A percentile compares a stretch with the other conserved stretches of the same genome.
These are phyloP conservation scores for Rhodotorula kratochvilovae DNA, from an alignment of 768 basidiomycete species.

Conservation along the genomic window DNA sequence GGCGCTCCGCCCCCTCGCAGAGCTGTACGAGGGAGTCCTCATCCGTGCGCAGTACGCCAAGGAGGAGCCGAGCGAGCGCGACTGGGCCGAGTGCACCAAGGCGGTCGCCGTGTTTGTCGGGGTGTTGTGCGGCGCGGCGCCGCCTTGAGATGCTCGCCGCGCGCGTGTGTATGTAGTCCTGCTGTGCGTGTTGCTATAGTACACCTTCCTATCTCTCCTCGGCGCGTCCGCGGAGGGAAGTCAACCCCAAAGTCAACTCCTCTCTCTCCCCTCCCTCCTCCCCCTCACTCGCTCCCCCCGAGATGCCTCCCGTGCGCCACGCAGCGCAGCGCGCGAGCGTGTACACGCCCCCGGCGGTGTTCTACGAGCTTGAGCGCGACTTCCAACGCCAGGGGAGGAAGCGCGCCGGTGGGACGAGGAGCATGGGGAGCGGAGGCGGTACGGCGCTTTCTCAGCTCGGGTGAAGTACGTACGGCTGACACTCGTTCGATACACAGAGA, in stretches of 20 bases:
- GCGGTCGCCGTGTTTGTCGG: constrained; percentile 23
- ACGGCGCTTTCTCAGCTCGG: too few relatives aligned
- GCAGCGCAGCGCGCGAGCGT: too few relatives aligned
- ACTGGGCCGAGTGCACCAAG: constrained; percentile 14
- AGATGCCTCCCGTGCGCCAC: not conserved
- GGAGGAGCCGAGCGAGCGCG: constrained; percentile 12
- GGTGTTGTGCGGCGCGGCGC: not conserved
- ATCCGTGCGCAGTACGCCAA: constrained; percentile 2
- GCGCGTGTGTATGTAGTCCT: too few relatives aligned
- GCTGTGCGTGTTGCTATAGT: too few relatives aligned
- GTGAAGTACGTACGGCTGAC: too few relatives aligned
- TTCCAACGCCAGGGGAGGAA: not conserved
- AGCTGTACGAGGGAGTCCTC: constrained; percentile 23
- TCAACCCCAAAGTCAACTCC: too few relatives aligned
- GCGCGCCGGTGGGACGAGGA: not conserved
- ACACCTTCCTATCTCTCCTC: too few relatives aligned
- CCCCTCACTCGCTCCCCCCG: not conserved
- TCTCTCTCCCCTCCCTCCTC: too few relatives aligned
- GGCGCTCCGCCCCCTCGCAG: constrained; percentile 17
- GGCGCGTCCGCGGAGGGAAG: too few relatives aligned
- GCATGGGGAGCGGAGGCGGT: not conserved
- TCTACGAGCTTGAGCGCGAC: not conserved
- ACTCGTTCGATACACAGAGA: not conserved
- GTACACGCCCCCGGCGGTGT: not conserved
- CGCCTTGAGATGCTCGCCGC: too few relatives aligned